Evolutionary conservation across 2,329 filamentous ascomycete genomes (phyloP).

Genomic region (Ascochyta rabiei): DNA sequence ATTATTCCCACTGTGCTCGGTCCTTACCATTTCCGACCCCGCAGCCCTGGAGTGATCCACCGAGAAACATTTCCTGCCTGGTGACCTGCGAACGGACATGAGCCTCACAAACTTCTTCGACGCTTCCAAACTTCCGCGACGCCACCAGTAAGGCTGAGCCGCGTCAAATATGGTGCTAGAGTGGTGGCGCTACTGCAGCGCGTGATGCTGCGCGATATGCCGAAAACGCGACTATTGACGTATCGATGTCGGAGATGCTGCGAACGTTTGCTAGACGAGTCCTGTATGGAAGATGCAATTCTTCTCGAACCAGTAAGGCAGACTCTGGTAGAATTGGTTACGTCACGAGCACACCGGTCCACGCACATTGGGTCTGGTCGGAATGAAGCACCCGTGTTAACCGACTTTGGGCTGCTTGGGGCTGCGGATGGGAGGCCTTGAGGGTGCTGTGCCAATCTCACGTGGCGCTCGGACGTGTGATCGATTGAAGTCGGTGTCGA

Average conservation of each 20-base stretch:
- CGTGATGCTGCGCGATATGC: conserved; percentile 9
- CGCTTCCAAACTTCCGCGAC: conserved; percentile 14
- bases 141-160: conserved; percentile 19
- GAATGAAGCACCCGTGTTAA: conserved; percentile 23
- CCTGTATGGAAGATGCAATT: conserved; percentile 7
- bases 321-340: conserved; percentile 12
- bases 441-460: conserved; percentile 20
- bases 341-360: conserved; percentile 28
- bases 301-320: conserved; percentile 9
- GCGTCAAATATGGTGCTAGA: not conserved
- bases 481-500: not conserved
- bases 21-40: conserved; percentile 7
- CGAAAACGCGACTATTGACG: conserved; percentile 16
- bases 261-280: not conserved
- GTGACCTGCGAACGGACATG: conserved; percentile 1
- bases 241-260: conserved; percentile 7
- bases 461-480: conserved; percentile 15
- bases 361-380: conserved; percentile 11
- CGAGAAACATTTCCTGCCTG: conserved; percentile 2
- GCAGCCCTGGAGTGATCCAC: not conserved
- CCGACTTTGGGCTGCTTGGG: conserved; percentile 24
- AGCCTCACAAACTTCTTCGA: conserved; percentile 13
- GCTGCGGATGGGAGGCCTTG: conserved; percentile 24
- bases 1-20: conserved; percentile 4
- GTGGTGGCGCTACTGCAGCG: conserved; percentile 11